Percentiles rank a stretch among this genome's conserved stretches.
Evolutionary conservation across 1,284 basidiomycete genomes (phyloP).

Genomic region (Tylopilus orsonianus): DNA sequence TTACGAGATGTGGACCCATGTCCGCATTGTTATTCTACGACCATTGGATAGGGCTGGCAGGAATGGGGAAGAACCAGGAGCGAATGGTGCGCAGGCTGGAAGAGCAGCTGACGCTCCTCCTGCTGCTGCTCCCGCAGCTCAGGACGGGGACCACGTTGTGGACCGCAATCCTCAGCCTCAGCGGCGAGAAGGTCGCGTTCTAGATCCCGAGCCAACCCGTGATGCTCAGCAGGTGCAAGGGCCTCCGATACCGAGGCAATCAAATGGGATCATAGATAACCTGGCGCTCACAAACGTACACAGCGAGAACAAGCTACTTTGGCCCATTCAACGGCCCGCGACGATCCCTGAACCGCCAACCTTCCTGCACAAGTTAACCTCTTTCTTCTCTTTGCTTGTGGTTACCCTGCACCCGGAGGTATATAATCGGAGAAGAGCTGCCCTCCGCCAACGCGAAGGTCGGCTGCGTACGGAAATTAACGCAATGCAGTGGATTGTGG

Average conservation of each 20-base stretch:
- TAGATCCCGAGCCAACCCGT: conserved; percentile 18
- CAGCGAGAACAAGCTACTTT: conserved; percentile 53
- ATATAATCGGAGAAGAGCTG: conserved; percentile 66
- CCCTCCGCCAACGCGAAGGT: conserved; percentile 64
- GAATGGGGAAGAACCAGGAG: conserved; percentile 18
- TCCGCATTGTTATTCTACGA: conserved; percentile 53
- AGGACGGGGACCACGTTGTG: conserved; percentile 14
- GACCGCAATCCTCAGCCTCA: conserved; percentile 17
- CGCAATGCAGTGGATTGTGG: conserved; percentile 40
- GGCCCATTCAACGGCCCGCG: conserved; percentile 36
- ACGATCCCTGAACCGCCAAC: conserved; percentile 40
- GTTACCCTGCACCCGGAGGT: conserved; percentile 71
- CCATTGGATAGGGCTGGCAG: conserved; percentile 34
- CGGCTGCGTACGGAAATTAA: conserved; percentile 66
- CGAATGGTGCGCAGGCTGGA: conserved; percentile 23
- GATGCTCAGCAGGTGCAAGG: conserved; percentile 25
- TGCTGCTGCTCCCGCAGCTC: conserved; percentile 15
- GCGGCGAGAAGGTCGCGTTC: conserved; percentile 16
- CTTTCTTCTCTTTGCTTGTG: conserved; percentile 59
- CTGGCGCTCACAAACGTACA: conserved; percentile 59
- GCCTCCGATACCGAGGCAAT: conserved; percentile 29
- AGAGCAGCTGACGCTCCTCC: conserved; percentile 20
- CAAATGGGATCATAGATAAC: conserved; percentile 45
- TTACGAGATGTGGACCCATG: conserved; percentile 76
- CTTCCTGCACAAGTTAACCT: conserved; percentile 47